Base-by-base conservation (phyloP, 2,329 filamentous ascomycete genomes). In the Penicillium paneum region DNA sequence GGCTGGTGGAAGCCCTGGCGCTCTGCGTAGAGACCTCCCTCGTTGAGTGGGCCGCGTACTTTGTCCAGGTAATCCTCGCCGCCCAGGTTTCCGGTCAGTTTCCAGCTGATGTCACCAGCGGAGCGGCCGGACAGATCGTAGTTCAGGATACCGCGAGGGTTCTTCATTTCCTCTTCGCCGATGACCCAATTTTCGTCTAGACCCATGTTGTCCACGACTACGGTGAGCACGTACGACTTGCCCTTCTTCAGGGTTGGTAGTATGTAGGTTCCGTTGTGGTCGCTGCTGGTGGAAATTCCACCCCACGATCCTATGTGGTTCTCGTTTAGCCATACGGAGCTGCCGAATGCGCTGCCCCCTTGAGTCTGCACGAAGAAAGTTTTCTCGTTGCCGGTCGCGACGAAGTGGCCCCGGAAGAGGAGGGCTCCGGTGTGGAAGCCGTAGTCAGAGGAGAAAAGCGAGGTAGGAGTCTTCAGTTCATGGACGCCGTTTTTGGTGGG, bases 181-280 rank as follows among this genome's bases (percentile, higher is more conserved):
- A 85, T 80, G 2, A 74, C 74, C 76, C 81, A 84, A 69, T 88
- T 84, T 61, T 88, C 83, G 55, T 90, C 81, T 0, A 90, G 76
- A 0, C 89, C 88, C 74, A 86, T 89, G 69, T 86, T 86, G 69
- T 92, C 89, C 13, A 92, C 76, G 0, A 91, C 71, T 1, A 91
- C 76, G 0, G 88, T 91, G 59, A 92, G 68, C 11, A 86, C 78
- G 65, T 89, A 85, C 0, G 70, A 62, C 24, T 78, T 74, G 4
- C 82, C 84, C 0, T 76, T 66, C 0, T 66, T 63, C 3, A 89
- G 75, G 8, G 75, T 72, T 0, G 84, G 78, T 0, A 90, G 71
- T 0, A 73, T 74, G 66, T 86, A 85, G 0, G 80, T 86, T 0
- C 78, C 72, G 61, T 82, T 86, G 56, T 79, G 75, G 49, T 79